Base-by-base conservation (phyloP, 2,329 filamentous ascomycete species). In the Hysterium pulicare region DNA sequence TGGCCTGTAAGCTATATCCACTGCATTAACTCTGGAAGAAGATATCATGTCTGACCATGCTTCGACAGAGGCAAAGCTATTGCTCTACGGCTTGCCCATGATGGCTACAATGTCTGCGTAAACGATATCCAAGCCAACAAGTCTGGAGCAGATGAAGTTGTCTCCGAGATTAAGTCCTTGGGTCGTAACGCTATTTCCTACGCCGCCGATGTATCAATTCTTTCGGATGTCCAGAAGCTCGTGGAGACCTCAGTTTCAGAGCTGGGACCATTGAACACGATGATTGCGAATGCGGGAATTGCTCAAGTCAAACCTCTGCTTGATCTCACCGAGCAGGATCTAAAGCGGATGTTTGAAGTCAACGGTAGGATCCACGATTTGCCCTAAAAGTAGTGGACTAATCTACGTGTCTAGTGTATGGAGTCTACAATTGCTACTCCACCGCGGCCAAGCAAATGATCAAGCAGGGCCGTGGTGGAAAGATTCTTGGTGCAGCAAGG, bases 401-500 rank as follows among this genome's bases (percentile, higher is more conserved):
- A 46, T 22, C 35, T 33, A 1, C 19, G 10, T 1, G 1, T 2
- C 2, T 33, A 61, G 78, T 86, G 19, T 74, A 71, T 36, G 83
- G 83, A 4, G 73, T 83, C 0, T 82, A 81, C 53, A 80, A 85
- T 53, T 85, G 80, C 65, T 83, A 84, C 52, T 71, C 73, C 5
- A 72, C 75, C 2, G 83, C 81, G 0, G 83, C 82, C 1, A 76
- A 73, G 55, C 82, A 85, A 54, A 76, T 86, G 70, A 84, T 86
- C 53, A 66, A 67, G 22, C 82, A 86, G 57, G 77, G 76, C 3
- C 45, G 36, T 6, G 55, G 57, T 9, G 66, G 66, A 13, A 80
- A 79, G 50, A 66, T 82, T 23, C 62, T 82, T 6, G 77, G 73
- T 0, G 77, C 74, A 0, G 64, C 75, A 0, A 77, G 59, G 42